phyloP scores from a whole-genome alignment of 257 asterid genomes.

The Mitragyna speciosa region DNA sequence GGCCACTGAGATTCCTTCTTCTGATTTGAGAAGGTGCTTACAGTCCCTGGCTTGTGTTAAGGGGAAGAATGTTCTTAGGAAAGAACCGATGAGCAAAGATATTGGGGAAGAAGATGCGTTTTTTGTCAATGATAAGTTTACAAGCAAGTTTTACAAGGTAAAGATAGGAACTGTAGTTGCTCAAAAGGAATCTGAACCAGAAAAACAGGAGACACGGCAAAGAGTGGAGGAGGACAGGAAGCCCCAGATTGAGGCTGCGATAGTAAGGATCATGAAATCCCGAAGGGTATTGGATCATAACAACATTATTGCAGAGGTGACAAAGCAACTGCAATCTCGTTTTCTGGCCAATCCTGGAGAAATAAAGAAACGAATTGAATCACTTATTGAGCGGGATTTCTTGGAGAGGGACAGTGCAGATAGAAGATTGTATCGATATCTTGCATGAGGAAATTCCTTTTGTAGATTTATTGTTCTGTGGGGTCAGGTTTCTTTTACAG shows the following conservation, averaged over 20 bases:
- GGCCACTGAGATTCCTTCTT: constrained; percentile 71
- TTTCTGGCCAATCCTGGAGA: constrained; percentile 83
- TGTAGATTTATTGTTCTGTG: constrained; percentile 1
- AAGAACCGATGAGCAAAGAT: constrained; percentile 87
- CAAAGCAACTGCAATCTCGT: constrained; percentile 81
- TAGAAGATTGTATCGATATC: constrained; percentile 66
- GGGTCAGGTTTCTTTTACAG: constrained; percentile 10
- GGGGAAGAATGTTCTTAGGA: constrained; percentile 74
- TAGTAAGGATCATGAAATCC: constrained; percentile 85
- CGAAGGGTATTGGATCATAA: constrained; percentile 83
- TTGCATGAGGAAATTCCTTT: constrained; percentile 41
- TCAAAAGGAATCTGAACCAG: constrained; percentile 88
- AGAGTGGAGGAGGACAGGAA: constrained; percentile 91
- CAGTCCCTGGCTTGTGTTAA: constrained; percentile 85
- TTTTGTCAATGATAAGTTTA: constrained; percentile 65
- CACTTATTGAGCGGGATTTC: constrained; percentile 81
- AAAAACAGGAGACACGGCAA: constrained; percentile 87
- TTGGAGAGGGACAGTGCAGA: constrained; percentile 77
- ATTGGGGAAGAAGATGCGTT: constrained; percentile 68
- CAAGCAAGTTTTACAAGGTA: constrained; percentile 79
- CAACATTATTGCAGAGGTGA: constrained; percentile 78
- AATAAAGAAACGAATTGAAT: constrained; percentile 77
- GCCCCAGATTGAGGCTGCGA: constrained; percentile 92
- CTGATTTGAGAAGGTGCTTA: constrained; percentile 79
- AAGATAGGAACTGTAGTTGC: constrained; percentile 90